Percentiles rank a stretch among this genome's conserved stretches.
Evolutionary conservation across 2,329 filamentous ascomycete species (phyloP).

Genomic region (Colletotrichum lupini): DNA sequence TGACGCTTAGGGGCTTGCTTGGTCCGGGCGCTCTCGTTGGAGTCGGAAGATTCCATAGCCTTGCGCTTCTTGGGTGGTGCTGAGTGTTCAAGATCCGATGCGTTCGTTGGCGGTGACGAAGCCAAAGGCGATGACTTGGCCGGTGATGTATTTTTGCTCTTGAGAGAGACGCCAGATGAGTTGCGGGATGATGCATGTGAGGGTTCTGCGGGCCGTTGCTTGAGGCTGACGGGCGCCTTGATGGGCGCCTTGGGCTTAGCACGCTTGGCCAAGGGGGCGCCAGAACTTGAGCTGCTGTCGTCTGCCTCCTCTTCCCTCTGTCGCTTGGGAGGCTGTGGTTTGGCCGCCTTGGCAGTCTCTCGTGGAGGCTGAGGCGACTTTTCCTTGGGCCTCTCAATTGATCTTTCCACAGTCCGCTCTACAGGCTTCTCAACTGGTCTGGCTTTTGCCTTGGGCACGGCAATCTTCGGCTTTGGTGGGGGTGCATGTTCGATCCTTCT

Average conservation of each 20-base stretch:
- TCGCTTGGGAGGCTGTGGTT: slow-evolving; percentile 57
- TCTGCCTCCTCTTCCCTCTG: slow-evolving; percentile 60
- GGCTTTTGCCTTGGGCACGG: slow-evolving; percentile 47
- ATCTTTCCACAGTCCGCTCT: slow-evolving; percentile 30
- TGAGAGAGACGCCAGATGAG: slow-evolving; percentile 53
- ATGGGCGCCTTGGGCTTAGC: slow-evolving; percentile 60
- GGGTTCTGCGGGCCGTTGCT: slow-evolving; percentile 60
- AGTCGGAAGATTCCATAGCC: slow-evolving; percentile 39
- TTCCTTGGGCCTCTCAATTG: slow-evolving; percentile 41
- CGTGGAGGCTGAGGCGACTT: slow-evolving; percentile 36
- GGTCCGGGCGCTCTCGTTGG: slow-evolving; percentile 30
- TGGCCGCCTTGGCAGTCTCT: slow-evolving; percentile 46
- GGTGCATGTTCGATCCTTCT: slow-evolving; percentile 42
- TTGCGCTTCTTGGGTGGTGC: slow-evolving; percentile 58
- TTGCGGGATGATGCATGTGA: slow-evolving; percentile 58
- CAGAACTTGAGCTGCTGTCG: slow-evolving; percentile 69
- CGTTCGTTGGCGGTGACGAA: slow-evolving; percentile 74
- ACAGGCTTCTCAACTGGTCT: slow-evolving; percentile 39
- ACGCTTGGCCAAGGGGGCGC: slow-evolving; percentile 68
- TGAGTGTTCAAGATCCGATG: slow-evolving; percentile 67
- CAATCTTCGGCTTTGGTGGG: slow-evolving; percentile 44
- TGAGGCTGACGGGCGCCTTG: slow-evolving; percentile 44
- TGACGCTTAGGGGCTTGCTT: slow-evolving; percentile 48
- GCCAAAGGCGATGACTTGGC: slow-evolving; percentile 73
- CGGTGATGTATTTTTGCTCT: slow-evolving; percentile 62